Conservation (phyloP, 2,329 filamentous ascomycete species). For the Plenodomus lindquistii region DNA sequence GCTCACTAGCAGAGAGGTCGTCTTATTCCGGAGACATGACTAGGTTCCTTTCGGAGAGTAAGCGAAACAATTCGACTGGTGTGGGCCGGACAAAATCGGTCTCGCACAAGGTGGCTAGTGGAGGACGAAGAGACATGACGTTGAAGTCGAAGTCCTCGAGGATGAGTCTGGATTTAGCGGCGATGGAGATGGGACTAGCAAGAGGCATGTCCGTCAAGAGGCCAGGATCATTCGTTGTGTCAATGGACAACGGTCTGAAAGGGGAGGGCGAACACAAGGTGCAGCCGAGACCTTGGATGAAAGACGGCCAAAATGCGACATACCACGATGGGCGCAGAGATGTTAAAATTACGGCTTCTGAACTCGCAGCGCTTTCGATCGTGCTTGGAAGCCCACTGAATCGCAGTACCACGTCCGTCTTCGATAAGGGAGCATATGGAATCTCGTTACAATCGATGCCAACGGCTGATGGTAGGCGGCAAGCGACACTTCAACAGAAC, state of each 20-base stretch:
- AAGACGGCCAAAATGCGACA: slow-evolving; percentile 27
- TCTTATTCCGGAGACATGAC: slow-evolving; percentile 27
- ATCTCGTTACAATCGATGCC: slow-evolving; percentile 24
- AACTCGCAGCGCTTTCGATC: slow-evolving; percentile 34
- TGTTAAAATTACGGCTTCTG: slow-evolving; percentile 23
- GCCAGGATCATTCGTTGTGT: slow-evolving; percentile 13
- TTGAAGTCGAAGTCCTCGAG: slow-evolving; percentile 11
- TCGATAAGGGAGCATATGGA: slow-evolving; percentile 29
- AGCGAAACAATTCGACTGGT: slow-evolving; percentile 7
- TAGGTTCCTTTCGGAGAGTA: slow-evolving; percentile 25
- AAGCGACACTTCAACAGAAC: slow-evolving; percentile 27
- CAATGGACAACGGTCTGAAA: slow-evolving; percentile 14
- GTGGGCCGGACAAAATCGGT: slow-evolving; percentile 23
- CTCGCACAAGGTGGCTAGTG: slow-evolving; percentile 15
- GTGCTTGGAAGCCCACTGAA: slow-evolving; percentile 30
- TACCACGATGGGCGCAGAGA: slow-evolving; percentile 14
- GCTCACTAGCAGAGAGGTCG: slow-evolving; percentile 24
- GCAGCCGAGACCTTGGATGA: slow-evolving; percentile 25
- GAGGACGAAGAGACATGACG: slow-evolving; percentile 13
- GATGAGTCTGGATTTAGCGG: slow-evolving; percentile 23
- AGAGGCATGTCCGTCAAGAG: slow-evolving; percentile 21
- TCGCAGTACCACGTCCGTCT: slow-evolving; percentile 1
- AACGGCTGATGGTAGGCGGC: slow-evolving; percentile 17
- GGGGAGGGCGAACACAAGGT: slow-evolving; percentile 5
- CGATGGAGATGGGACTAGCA: slow-evolving; percentile 17